A percentile compares a stretch with the other conserved stretches of the same genome.
Conservation (phyloP, 2,329 filamentous ascomycete species). For the Geosmithia flava region DNA sequence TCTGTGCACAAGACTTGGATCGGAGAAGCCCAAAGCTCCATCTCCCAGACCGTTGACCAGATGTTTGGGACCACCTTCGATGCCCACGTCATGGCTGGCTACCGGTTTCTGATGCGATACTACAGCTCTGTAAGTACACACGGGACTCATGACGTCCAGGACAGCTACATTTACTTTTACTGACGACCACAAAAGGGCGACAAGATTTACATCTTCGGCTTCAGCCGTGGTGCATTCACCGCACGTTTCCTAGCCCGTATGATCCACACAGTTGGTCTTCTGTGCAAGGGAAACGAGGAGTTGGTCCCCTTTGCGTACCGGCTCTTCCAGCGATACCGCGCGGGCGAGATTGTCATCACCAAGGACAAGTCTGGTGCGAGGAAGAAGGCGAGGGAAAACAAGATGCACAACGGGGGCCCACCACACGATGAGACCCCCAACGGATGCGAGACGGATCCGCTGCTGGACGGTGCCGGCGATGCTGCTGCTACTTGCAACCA, state of each 20-base stretch:
- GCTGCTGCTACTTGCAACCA: too few species aligned
- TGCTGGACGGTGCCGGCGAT: not conserved
- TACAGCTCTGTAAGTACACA: constrained; percentile 27
- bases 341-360: constrained; percentile 22
- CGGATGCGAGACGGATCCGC: not conserved
- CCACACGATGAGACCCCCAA: too few species aligned
- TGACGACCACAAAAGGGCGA: constrained; percentile 20
- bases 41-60: constrained; percentile 27
- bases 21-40: constrained; percentile 18
- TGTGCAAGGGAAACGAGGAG: constrained; percentile 75
- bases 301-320: constrained; percentile 40
- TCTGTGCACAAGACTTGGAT: constrained; percentile 24
- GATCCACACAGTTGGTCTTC: constrained; percentile 69
- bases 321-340: constrained; percentile 24
- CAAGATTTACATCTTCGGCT: constrained; percentile 55
- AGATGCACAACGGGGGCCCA: too few species aligned
- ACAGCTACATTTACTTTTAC: not conserved
- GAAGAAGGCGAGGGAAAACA: too few species aligned
- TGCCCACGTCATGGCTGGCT: constrained; percentile 37
- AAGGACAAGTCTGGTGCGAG: constrained; percentile 2
- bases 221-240: constrained; percentile 63
- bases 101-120: constrained; percentile 41
- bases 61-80: constrained; percentile 34
- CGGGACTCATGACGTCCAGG: not conserved
- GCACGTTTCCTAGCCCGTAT: constrained; percentile 70